Evolutionary conservation across 2,329 filamentous ascomycete species (phyloP).

Genomic region (Delphinella strobiligena): DNA sequence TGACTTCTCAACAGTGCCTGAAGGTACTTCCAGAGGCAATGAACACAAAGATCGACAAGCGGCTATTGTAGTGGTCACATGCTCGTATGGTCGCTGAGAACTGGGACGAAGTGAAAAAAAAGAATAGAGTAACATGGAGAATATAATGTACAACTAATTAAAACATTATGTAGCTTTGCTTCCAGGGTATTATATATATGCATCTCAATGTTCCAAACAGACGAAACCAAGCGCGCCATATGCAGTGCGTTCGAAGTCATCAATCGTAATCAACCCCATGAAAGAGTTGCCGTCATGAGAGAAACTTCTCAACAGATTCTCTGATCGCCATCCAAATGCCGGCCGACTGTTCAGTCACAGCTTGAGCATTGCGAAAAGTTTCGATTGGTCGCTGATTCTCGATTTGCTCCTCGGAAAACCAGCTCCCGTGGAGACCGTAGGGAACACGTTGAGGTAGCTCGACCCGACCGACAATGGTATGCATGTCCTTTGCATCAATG

Average conservation of each 20-base stretch:
- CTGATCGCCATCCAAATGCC: slow-evolving; percentile 20
- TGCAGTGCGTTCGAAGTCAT: neutral
- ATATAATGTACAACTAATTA: too few species aligned
- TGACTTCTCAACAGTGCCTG: too few species aligned
- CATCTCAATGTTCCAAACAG: neutral
- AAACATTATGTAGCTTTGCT: too few species aligned
- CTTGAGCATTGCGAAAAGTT: slow-evolving; percentile 16
- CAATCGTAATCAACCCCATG: neutral
- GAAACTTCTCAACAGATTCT: slow-evolving; percentile 16
- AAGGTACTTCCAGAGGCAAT: too few species aligned
- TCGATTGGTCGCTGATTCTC: slow-evolving; percentile 32
- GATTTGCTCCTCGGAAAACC: slow-evolving; percentile 46
- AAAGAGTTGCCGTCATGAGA: slow-evolving; percentile 10
- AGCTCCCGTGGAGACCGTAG: slow-evolving; percentile 55
- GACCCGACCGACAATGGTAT: slow-evolving; percentile 45
- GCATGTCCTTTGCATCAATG: slow-evolving; percentile 52
- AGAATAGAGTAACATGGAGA: too few species aligned
- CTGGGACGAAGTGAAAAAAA: too few species aligned
- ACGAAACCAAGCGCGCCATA: slow-evolving; percentile 1
- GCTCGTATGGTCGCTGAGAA: too few species aligned
- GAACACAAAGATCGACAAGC: too few species aligned
- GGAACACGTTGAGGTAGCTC: slow-evolving; percentile 54
- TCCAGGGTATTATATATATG: too few species aligned
- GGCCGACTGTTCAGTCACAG: slow-evolving; percentile 11
- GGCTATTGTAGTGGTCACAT: too few species aligned